Base-by-base conservation (phyloP, 192 early-diverging fungal species). In the Gaertneriomyces semiglobifer region DNA sequence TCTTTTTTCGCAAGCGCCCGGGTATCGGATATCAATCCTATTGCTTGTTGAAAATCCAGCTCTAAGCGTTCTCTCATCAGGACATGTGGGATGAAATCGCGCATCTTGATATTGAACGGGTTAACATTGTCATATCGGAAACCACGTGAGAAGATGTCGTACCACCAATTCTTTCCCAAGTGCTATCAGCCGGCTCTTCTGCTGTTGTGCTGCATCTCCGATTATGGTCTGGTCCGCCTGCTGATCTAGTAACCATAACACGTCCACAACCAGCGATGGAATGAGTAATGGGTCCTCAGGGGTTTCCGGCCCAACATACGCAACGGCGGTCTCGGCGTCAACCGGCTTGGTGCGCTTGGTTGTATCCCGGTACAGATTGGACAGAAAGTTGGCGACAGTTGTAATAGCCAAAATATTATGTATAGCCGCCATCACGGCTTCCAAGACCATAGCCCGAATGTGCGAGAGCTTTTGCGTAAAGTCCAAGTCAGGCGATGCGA, bases 51-150 rank as follows among this genome's bases (percentile, higher is more conserved):
- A 47, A 86, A 72, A 14, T 71, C 73, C 1, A 76, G 57, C 39
- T 88, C 87, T 63, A 85, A 75, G 20, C 86, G 76, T 45, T 84
- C 81, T 53, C 77, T 73, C 48, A 86, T 68, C 4, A 84, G 50
- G 6, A 71, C 62, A 1, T 63, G 66, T 5, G 86, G 84, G 10
- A 88, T 65, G 45, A 73, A 77, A 33, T 57, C 53, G n/a, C 46
- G 40, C 14, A 38, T 18, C 70, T 72, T 45, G 14, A 44, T 38
- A 12, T 38, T 38, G 8, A 57, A 38, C 0, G 18, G 48, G 11
- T 18, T 18, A 50, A 33, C 25, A 33, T 33, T 33, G 25, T 4
- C 55, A 25, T 39, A 57, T 39, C 4, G 3, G 5, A 16, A 33
- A 25, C 10, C 3, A 14, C 16, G 18, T 12, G 5, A 25, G 16